Base-by-base conservation (phyloP, 2,329 filamentous ascomycete species). In the Ampelomyces quisqualis region DNA sequence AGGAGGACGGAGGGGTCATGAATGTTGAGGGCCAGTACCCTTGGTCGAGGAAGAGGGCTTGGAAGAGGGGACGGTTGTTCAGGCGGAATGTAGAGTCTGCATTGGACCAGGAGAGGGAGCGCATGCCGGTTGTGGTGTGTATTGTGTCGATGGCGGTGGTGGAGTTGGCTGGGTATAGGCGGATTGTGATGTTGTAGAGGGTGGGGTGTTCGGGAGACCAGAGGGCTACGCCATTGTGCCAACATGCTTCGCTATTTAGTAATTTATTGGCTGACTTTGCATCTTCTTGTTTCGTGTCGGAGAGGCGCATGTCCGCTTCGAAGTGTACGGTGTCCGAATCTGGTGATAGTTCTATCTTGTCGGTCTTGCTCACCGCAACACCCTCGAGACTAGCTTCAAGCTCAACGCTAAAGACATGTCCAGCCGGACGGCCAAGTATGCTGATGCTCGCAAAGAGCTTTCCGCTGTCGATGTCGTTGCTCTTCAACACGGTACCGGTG, bases 11-110 rank as follows among this genome's bases (percentile, higher is more conserved):
- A 1, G 80, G 79, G 3, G 80, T 83, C 69, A 82, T 74, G 47
- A 80, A 75, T 0, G 79, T 81, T 3, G 75, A 69, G 1, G 78
- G 78, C 80, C 80, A 83, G 68, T 83, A 83, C 28, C 80, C 80
- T 61, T 83, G 80, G 60, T 83, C 80, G 8, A 84, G 72, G 34
- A 75, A 73, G 1, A 83, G 67, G 9, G 77, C 74, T 57, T 83
- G 80, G 70, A 84, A 84, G 49, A 79, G 75, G 2, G 80, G 79
- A 39, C 69, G 71, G 42, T 72, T 74, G 57, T 84, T 83, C 15
- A 83, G 72, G 5, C 77, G 71, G 70, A 84, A 80, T 0, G 78
- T 77, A 0, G 77, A 7, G 18, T 40, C 31, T 13, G 18, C 73
- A 47, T 83, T 77, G 13, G 70, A 74, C 82, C 82, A 86, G 45